Conservation (phyloP, 2,329 filamentous ascomycete species). For the Neonectria neomacrospora region DNA sequence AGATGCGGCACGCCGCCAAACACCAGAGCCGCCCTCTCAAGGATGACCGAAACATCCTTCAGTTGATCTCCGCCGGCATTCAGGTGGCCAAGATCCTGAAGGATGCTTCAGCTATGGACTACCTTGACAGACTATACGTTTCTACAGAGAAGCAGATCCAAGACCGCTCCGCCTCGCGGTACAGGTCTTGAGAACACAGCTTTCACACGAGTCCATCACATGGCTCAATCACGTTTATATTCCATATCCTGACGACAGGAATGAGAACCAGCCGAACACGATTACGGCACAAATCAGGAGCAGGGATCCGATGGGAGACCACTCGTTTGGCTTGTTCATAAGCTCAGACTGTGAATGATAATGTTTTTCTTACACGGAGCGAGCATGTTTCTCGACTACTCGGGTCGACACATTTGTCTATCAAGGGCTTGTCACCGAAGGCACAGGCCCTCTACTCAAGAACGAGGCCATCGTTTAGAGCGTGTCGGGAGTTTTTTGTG, state of each 20-base stretch:
- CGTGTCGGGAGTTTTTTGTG: conserved; percentile 42
- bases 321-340: conserved; percentile 29
- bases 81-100: conserved; percentile 90
- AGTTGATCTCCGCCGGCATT: conserved; percentile 86
- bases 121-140: conserved; percentile 83
- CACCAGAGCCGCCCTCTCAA: conserved; percentile 85
- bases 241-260: conserved; percentile 38
- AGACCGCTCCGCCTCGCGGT: conserved; percentile 62
- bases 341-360: conserved; percentile 46
- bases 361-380: conserved; percentile 42
- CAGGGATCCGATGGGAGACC: conserved; percentile 37
- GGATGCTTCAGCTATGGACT: conserved; percentile 85
- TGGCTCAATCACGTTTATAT: conserved; percentile 44
- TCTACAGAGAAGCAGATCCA: conserved; percentile 83
- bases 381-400: conserved; percentile 27
- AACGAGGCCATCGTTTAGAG: conserved; percentile 38
- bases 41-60: conserved; percentile 88
- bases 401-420: conserved; percentile 29
- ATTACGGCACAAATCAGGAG: conserved; percentile 44
- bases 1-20: conserved; percentile 87
- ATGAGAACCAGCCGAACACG: conserved; percentile 41
- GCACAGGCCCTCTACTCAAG: conserved; percentile 34
- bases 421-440: conserved; percentile 30
- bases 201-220: conserved; percentile 39
- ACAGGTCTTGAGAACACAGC: conserved; percentile 45